phyloP scores from a whole-genome alignment of 257 asterid species.

The Solanum appendiculatum region DNA sequence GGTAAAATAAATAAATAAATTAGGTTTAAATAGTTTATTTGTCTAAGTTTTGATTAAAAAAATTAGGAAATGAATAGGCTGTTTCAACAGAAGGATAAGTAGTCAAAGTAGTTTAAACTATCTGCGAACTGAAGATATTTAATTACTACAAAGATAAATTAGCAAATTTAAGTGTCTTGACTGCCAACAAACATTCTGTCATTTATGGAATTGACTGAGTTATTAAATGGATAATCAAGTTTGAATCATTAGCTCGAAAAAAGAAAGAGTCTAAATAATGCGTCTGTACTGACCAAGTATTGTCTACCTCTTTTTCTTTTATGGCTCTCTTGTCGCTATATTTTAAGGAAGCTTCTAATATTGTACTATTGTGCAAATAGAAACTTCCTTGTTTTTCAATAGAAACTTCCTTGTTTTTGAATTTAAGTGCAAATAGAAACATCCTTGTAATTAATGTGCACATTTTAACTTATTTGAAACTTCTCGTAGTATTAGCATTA shows the following conservation, averaged over 20 bases:
- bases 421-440: neutral
- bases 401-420: neutral
- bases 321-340: neutral
- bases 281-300: neutral
- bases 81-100: neutral
- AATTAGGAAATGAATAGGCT: neutral
- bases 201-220: neutral
- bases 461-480: neutral
- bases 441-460: neutral
- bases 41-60: neutral
- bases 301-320: neutral
- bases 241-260: neutral
- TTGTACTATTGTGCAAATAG: neutral
- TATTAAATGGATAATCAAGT: neutral
- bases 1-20: neutral
- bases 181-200: neutral
- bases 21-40: neutral
- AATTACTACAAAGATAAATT: neutral
- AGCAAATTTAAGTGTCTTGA: neutral
- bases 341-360: neutral
- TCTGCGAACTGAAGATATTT: neutral
- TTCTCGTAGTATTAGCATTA: neutral
- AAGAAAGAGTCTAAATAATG: neutral
- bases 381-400: neutral
- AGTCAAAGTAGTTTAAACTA: neutral